A percentile compares a stretch with the other conserved stretches of the same genome.
Conservation (phyloP, 768 basidiomycete species). For the Rhizopogon vulgaris region DNA sequence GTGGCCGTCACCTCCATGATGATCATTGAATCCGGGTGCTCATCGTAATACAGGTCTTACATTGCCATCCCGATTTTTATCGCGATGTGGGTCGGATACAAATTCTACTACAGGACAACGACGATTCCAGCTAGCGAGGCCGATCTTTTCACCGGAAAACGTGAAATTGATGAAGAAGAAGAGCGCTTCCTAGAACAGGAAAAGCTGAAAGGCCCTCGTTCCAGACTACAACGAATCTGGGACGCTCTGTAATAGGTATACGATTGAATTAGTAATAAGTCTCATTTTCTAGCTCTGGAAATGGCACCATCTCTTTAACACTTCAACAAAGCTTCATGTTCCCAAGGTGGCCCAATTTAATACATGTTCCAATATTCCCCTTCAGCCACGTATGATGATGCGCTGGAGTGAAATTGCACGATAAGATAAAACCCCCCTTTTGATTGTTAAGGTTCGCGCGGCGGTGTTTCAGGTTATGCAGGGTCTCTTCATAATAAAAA, state of each 20-base stretch:
- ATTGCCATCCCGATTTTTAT: conserved; percentile 14
- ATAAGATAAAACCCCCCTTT: not conserved
- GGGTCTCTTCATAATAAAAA: not conserved
- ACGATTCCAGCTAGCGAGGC: conserved; percentile 38
- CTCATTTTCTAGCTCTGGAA: no score
- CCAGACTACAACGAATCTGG: conserved; percentile 8
- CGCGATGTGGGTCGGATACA: conserved; percentile 10
- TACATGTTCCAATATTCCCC: not conserved
- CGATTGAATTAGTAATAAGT: not conserved
- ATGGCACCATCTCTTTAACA: not conserved
- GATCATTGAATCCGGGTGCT: conserved; percentile 5
- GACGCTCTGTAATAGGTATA: not conserved
- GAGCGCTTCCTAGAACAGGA: conserved; percentile 41
- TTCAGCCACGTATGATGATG: not conserved
- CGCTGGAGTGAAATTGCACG: not conserved
- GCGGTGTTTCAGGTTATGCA: not conserved
- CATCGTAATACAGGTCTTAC: conserved; percentile 6
- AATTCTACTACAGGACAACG: conserved; percentile 17
- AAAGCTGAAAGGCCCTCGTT: conserved; percentile 30
- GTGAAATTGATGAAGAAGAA: conserved; percentile 60
- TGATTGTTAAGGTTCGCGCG: not conserved
- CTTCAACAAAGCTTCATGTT: not conserved
- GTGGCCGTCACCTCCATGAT: conserved; percentile 14
- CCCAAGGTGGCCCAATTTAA: not conserved
- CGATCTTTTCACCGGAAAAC: conserved; percentile 54